Base-by-base conservation (phyloP, 768 basidiomycete genomes). In the Stropharia rugosoannulata region DNA sequence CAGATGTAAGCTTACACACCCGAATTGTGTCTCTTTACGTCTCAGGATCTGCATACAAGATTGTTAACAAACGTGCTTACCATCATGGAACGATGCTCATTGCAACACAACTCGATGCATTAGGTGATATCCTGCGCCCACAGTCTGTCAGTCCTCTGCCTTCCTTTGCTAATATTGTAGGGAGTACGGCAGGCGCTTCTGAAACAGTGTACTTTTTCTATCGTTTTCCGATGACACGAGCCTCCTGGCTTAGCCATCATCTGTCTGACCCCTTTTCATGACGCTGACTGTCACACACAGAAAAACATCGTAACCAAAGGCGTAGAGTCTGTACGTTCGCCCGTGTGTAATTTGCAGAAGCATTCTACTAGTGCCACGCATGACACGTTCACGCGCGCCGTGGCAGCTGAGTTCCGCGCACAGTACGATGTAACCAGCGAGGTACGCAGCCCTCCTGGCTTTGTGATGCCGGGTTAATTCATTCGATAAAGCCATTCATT, bases 31-130 rank as follows among this genome's bases (percentile, higher is more conserved):
- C 37, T n/a, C 44, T 45, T 60, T 68, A 98, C 93, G 88, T 98
- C 58, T 98, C 96, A 45, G 97, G 97, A 40, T 98, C 95, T 8
- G 97, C 97, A 10, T 99, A 97, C 75, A 98, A 97, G 73, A 91
- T 99, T 53, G 87, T 89, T 42, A 90, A 85, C 62, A 84, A 85
- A 50, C 80, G 97, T 27, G 94, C 95, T 6, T 98, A 98, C 72
- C 96, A 98, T 63, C 97, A 99, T 63, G 97, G 97, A 0, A 99
- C 97, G 13, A 99, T 99, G 97, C 82, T 99, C 25, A 89, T 98
- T 18, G 87, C 91, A 7, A 93, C 94, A 3, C 73, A 79, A 44
- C 79, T 98, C 27, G 75, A 80, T 35, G 78, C 82, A 5, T 74
- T 99, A 7, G 89, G 91, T 0, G 82, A 89, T 58, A 71, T 93